phyloP scores from a whole-genome alignment of 2,329 filamentous ascomycete genomes.

The Amphichorda felina region DNA sequence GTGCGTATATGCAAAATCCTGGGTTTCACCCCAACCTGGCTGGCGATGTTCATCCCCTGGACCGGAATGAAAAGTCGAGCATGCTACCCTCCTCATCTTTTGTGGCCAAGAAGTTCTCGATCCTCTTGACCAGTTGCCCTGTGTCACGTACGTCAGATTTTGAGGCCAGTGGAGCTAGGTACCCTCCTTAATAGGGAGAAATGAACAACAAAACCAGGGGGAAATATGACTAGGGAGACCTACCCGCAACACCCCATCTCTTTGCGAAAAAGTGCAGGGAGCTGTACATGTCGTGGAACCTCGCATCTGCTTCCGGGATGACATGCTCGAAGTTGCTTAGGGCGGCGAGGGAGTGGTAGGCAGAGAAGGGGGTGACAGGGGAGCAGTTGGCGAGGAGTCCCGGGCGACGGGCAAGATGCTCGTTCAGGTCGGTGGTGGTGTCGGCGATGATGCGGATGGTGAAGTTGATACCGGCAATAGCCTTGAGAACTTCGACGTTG shows the following conservation, averaged over 20 bases:
- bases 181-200: no score
- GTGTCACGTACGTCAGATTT: not conserved
- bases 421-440: slow-evolving; percentile 20
- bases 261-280: slow-evolving; percentile 21
- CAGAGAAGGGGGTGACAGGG: slow-evolving; percentile 19
- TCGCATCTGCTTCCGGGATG: slow-evolving; percentile 16
- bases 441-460: slow-evolving; percentile 22
- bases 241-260: slow-evolving; percentile 20
- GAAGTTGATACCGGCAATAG: slow-evolving; percentile 23
- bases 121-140: slow-evolving; percentile 15
- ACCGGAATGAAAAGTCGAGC: slow-evolving; percentile 3
- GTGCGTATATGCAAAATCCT: no score
- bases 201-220: not conserved
- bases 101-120: slow-evolving; percentile 14
- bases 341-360: slow-evolving; percentile 20
- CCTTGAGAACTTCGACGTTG: slow-evolving; percentile 18
- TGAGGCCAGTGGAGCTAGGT: not conserved
- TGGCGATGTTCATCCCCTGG: not conserved
- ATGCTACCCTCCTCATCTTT: slow-evolving; percentile 7
- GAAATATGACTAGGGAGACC: slow-evolving; percentile 5
- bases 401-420: slow-evolving; percentile 17
- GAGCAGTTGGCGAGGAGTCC: slow-evolving; percentile 18
- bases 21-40: no score
- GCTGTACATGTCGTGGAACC: slow-evolving; percentile 20
- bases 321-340: slow-evolving; percentile 19